phyloP scores from a whole-genome alignment of 192 early-diverging fungal species.

The Geosiphon pyriformis region DNA sequence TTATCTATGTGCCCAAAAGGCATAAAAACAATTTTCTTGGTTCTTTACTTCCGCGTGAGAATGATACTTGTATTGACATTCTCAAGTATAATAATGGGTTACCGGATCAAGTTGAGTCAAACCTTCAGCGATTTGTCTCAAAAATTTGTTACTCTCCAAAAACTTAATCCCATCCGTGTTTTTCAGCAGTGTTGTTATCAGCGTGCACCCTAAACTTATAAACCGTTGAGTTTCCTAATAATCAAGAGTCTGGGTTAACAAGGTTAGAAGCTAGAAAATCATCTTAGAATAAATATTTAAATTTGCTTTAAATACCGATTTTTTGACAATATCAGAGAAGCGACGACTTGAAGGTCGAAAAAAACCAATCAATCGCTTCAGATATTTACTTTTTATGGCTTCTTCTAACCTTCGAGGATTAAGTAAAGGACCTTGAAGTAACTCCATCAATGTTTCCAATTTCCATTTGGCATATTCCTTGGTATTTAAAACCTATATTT shows the following conservation, averaged over 20 bases:
- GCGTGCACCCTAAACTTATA: conserved; percentile 61
- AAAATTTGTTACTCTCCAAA: conserved; percentile 61
- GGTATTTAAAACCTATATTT: conserved; percentile 50
- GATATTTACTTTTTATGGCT: conserved; percentile 62
- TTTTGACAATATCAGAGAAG: conserved; percentile 51
- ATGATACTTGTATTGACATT: too few relatives aligned
- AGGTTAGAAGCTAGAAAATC: too few relatives aligned
- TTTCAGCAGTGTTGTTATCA: conserved; percentile 59
- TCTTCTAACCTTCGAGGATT: conserved; percentile 74
- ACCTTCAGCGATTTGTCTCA: conserved; percentile 68
- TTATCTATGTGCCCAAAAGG: conserved; percentile 37
- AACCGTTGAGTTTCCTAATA: conserved; percentile 34
- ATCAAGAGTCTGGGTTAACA: too few relatives aligned
- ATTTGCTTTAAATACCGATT: not conserved
- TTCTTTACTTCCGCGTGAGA: too few relatives aligned
- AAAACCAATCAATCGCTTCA: conserved; percentile 68
- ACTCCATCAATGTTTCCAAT: conserved; percentile 69
- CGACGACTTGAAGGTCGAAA: conserved; percentile 64
- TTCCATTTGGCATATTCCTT: conserved; percentile 78
- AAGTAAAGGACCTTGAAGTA: conserved; percentile 71
- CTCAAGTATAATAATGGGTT: too few relatives aligned
- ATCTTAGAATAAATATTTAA: too few relatives aligned
- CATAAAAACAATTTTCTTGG: too few relatives aligned
- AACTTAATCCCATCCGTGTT: conserved; percentile 63
- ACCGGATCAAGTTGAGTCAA: conserved; percentile 72